Conservation (phyloP, 208 protist genomes). For the Blechomonas ayalai region DNA sequence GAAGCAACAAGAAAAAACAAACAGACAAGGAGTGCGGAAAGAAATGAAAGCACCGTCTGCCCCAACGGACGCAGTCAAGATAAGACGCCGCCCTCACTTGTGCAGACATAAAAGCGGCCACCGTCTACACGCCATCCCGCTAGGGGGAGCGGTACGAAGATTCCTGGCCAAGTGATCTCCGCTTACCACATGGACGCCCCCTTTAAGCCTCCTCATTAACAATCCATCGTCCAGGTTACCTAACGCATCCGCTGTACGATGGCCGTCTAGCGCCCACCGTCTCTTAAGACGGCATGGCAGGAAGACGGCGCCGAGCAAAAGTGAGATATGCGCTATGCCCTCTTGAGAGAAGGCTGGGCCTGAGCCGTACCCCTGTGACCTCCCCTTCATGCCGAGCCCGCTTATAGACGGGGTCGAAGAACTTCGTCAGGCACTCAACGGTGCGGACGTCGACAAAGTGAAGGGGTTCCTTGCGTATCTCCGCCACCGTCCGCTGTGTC, state of each 20-base stretch:
- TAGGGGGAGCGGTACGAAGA: no score
- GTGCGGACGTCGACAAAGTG: constrained; percentile 86
- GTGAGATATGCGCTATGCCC: constrained; percentile 91
- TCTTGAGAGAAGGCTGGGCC: constrained; percentile 47
- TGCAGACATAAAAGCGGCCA: no score
- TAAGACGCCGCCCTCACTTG: no score
- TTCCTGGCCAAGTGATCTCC: no score
- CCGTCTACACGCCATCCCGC: no score
- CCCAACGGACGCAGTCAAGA: no score
- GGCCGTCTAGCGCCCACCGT: not conserved
- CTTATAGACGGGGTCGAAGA: constrained; percentile 67
- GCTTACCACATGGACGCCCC: no score
- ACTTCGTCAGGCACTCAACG: constrained; percentile 75
- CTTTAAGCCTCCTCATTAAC: no score
- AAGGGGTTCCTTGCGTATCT: constrained; percentile 47
- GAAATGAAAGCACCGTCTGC: no score
- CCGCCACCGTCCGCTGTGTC: constrained; percentile 73
- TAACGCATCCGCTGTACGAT: constrained; percentile 2
- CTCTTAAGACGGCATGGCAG: constrained; percentile 9
- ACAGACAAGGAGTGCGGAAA: no score
- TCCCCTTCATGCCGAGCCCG: constrained; percentile 25
- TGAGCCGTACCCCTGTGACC: constrained; percentile 31
- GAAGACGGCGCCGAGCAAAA: constrained; percentile 74
- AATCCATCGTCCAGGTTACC: no score
- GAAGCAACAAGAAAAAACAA: not conserved